Evolutionary conservation across 345 rosid species (phyloP).

Genomic region (Eucalyptus pumila): DNA sequence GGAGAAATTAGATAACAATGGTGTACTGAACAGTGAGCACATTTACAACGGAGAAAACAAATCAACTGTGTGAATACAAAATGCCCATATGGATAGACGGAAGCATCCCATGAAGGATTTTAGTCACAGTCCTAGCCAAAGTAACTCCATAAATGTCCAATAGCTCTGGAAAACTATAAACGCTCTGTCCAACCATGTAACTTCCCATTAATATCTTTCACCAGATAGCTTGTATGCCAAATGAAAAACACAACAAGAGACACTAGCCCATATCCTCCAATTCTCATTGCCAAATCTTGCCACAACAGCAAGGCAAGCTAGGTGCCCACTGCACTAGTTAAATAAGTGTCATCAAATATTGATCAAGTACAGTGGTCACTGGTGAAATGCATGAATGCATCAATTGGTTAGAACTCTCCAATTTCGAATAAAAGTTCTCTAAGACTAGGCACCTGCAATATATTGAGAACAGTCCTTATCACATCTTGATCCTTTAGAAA

Average conservation of each 20-base stretch:
- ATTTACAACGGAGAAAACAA: not conserved
- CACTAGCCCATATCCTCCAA: not conserved
- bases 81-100: not conserved
- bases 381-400: not conserved
- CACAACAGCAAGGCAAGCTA: not conserved
- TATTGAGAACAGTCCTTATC: conserved; percentile 85
- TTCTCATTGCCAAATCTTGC: not conserved
- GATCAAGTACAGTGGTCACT: not conserved
- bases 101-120: not conserved
- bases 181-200: not conserved
- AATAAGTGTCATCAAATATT: not conserved
- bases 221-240: not conserved
- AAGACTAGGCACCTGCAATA: conserved; percentile 56
- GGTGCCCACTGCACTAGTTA: not conserved
- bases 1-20: not conserved
- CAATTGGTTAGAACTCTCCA: not conserved
- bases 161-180: not conserved
- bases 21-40: not conserved
- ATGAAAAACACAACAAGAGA: not conserved
- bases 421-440: not conserved
- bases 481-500: conserved; percentile 84
- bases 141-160: not conserved
- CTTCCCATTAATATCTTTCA: not conserved
- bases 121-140: not conserved
- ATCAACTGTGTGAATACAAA: not conserved